These are phyloP conservation scores for Boletus rex-veris DNA, from an alignment of 768 basidiomycete genomes.

Conservation along the genomic window DNA sequence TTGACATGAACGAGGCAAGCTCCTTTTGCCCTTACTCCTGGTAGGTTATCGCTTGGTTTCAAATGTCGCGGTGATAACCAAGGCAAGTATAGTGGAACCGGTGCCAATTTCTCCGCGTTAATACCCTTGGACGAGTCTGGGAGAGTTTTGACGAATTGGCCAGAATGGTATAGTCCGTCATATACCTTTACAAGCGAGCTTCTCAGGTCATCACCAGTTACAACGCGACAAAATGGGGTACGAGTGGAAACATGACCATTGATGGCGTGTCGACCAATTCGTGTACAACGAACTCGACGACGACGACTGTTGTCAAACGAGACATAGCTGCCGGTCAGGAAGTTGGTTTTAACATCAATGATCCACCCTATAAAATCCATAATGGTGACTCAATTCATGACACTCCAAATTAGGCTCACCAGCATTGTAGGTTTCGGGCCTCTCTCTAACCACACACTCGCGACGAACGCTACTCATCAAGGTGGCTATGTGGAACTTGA, in stretches of 20 bases:
- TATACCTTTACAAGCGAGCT: background rate
- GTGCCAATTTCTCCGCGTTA: conserved; percentile 51
- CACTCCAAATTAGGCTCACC: background rate
- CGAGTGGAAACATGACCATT: conserved; percentile 69
- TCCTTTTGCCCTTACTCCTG: conserved; percentile 63
- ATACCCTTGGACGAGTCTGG: background rate
- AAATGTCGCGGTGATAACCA: background rate
- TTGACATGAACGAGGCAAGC: conserved; percentile 64
- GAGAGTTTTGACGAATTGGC: conserved; percentile 30
- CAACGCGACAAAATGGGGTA: conserved; percentile 55
- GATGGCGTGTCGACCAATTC: conserved; percentile 56
- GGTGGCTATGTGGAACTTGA: conserved; percentile 60
- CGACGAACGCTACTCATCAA: conserved; percentile 66
- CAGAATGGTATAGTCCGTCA: conserved; percentile 51
- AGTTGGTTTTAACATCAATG: conserved; percentile 44
- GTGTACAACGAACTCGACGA: conserved; percentile 15
- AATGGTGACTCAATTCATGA: conserved; percentile 43
- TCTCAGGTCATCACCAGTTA: conserved; percentile 47
- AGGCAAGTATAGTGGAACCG: conserved; percentile 38
- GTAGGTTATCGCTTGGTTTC: conserved; percentile 19
- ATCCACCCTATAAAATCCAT: conserved; percentile 67
- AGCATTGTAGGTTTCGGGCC: conserved; percentile 43
- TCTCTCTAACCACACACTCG: conserved; percentile 51
- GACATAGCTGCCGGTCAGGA: conserved; percentile 47
- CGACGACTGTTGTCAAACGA: conserved; percentile 30